These are phyloP conservation scores for Colletotrichum viniferum DNA, from an alignment of 2,329 filamentous ascomycete species.

Conservation along the genomic window DNA sequence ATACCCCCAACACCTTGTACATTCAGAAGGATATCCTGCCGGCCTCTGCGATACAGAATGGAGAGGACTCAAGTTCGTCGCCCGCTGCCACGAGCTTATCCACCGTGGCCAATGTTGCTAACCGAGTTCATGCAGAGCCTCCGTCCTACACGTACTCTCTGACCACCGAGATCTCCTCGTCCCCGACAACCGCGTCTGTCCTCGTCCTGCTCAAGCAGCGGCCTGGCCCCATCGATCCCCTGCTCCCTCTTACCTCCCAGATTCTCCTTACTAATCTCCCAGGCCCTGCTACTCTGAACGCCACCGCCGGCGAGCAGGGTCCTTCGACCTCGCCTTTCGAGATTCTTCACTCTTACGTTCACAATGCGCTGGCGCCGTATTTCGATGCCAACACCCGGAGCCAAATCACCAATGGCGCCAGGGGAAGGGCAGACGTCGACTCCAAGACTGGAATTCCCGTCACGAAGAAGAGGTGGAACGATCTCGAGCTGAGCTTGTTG, in stretches of 20 bases:
- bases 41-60: conserved; percentile 56
- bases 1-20: conserved; percentile 87
- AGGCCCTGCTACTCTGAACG: conserved; percentile 74
- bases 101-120: conserved; percentile 23
- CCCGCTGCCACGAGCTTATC: background rate
- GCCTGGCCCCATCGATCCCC: conserved; percentile 83
- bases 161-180: conserved; percentile 80
- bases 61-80: conserved; percentile 31
- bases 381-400: conserved; percentile 95
- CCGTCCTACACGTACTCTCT: conserved; percentile 76
- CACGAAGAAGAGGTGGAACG: conserved; percentile 96
- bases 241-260: conserved; percentile 82
- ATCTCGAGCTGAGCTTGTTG: conserved; percentile 86
- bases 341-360: conserved; percentile 88
- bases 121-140: conserved; percentile 38
- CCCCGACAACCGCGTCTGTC: conserved; percentile 80
- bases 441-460: conserved; percentile 93
- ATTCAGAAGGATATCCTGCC: conserved; percentile 80
- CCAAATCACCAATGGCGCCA: conserved; percentile 66
- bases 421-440: conserved; percentile 82
- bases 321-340: conserved; percentile 84
- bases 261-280: conserved; percentile 93
- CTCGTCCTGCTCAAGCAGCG: conserved; percentile 85
- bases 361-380: conserved; percentile 90
- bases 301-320: conserved; percentile 71